phyloP scores from a whole-genome alignment of 768 basidiomycete species.

The Pulveroboletus sp. region DNA sequence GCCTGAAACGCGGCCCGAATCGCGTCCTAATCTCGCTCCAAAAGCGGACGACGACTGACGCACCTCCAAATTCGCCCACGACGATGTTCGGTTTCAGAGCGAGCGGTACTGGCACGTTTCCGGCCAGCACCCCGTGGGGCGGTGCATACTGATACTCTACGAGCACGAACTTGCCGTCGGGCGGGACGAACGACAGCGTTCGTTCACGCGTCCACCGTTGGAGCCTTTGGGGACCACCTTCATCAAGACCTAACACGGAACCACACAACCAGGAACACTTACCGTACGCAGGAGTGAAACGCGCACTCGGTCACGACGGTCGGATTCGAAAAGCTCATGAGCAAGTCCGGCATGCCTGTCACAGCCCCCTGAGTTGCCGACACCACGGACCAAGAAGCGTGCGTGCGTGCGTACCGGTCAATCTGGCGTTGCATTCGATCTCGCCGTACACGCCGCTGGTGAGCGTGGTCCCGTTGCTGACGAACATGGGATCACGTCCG shows the following conservation, averaged over 20 bases:
- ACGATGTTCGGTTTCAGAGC: conserved; percentile 42
- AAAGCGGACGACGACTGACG: neutral
- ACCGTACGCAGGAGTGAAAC: conserved; percentile 94
- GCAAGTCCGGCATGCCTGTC: conserved; percentile 84
- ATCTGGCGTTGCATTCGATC: conserved; percentile 69
- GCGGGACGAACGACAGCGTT: conserved; percentile 85
- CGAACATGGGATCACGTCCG: neutral
- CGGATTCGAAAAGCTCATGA: conserved; percentile 72
- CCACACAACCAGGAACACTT: conserved; percentile 19
- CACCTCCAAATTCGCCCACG: conserved; percentile 32
- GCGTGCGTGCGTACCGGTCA: conserved; percentile 58
- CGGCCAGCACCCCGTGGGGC: conserved; percentile 32
- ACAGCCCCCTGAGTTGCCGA: neutral
- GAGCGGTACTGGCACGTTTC: conserved; percentile 50
- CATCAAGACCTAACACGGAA: conserved; percentile 4
- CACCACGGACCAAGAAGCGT: neutral
- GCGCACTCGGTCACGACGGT: conserved; percentile 71
- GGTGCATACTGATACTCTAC: conserved; percentile 75
- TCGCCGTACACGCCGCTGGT: conserved; percentile 69
- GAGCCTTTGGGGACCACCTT: conserved; percentile 46
- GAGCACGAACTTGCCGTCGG: conserved; percentile 83
- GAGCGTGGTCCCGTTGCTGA: conserved; percentile 64
- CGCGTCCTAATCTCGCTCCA: neutral
- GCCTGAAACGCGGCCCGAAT: conserved; percentile 34
- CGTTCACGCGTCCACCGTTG: conserved; percentile 77